phyloP scores from a whole-genome alignment of 106 monocot genomes.

The Dendrobium nobile region DNA sequence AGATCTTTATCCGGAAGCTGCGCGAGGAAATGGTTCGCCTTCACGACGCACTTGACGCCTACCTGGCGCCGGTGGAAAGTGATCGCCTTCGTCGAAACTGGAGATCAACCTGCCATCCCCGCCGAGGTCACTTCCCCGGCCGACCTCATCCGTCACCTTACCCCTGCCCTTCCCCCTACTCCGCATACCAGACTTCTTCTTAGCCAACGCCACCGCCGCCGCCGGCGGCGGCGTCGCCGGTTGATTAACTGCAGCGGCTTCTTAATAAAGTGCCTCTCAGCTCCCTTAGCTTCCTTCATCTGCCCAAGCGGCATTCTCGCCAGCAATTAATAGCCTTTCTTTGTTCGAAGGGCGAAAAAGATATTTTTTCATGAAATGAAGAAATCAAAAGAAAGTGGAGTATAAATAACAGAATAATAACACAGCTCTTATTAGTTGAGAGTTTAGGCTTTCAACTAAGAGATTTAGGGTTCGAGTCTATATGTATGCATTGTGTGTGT shows the following conservation, averaged over 20 bases:
- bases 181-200: constrained; percentile 21
- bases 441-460: too few relatives aligned
- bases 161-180: constrained; percentile 17
- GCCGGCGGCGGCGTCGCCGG: neutral
- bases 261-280: constrained; percentile 19
- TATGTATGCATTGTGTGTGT: too few relatives aligned
- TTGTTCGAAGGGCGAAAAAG: too few relatives aligned
- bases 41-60: constrained; percentile 79
- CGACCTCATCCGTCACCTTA: neutral
- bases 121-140: neutral
- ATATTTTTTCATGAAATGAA: neutral
- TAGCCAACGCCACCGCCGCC: neutral
- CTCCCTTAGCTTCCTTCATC: constrained; percentile 19
- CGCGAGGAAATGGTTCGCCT: constrained; percentile 91
- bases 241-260: constrained; percentile 40
- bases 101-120: constrained; percentile 20
- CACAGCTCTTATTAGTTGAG: too few relatives aligned
- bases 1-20: constrained; percentile 80
- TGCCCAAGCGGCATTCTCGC: constrained; percentile 25
- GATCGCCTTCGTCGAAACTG: constrained; percentile 47
- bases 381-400: neutral
- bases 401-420: too few relatives aligned
- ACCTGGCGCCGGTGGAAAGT: constrained; percentile 41
- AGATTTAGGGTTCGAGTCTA: too few relatives aligned
- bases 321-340: constrained; percentile 2